phyloP scores from a whole-genome alignment of 371 early-diverging fungal genomes.

The Mortierella sp. region DNA sequence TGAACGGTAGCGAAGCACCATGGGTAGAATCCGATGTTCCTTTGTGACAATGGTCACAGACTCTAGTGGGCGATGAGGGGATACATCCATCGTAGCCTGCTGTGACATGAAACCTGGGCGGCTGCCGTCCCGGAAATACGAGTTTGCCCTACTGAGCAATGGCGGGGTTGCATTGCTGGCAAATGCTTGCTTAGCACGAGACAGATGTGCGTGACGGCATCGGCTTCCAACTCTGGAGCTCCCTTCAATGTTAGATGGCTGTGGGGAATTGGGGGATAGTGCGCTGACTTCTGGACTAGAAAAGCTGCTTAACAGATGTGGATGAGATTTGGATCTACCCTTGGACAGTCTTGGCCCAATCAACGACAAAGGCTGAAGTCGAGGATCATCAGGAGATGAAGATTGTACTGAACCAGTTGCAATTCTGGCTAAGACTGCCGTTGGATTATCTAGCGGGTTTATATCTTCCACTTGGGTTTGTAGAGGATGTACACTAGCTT shows the following conservation, averaged over 20 bases:
- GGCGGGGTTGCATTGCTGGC: background rate
- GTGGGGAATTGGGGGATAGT: background rate
- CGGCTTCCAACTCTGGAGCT: background rate
- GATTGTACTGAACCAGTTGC: background rate
- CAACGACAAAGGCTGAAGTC: conserved; percentile 1
- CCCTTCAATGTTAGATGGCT: background rate
- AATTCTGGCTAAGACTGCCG: background rate
- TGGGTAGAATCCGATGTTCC: conserved; percentile 22
- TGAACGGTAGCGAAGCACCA: conserved; percentile 68
- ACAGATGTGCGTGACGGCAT: background rate
- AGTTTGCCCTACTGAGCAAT: background rate
- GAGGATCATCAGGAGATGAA: background rate
- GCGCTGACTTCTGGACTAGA: background rate
- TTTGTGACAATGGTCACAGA: background rate
- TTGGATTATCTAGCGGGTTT: background rate
- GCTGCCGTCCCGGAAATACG: background rate
- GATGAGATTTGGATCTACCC: conserved; percentile 27
- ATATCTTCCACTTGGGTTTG: background rate
- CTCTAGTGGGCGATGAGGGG: background rate
- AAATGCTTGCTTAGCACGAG: background rate
- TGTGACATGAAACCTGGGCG: background rate
- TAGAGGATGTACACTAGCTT: background rate
- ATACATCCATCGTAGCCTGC: background rate
- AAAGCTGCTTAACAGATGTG: conserved; percentile 9
- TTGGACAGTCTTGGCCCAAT: background rate